phyloP scores from a whole-genome alignment of 2,329 filamentous ascomycete species.

The Calonectria pteridis region DNA sequence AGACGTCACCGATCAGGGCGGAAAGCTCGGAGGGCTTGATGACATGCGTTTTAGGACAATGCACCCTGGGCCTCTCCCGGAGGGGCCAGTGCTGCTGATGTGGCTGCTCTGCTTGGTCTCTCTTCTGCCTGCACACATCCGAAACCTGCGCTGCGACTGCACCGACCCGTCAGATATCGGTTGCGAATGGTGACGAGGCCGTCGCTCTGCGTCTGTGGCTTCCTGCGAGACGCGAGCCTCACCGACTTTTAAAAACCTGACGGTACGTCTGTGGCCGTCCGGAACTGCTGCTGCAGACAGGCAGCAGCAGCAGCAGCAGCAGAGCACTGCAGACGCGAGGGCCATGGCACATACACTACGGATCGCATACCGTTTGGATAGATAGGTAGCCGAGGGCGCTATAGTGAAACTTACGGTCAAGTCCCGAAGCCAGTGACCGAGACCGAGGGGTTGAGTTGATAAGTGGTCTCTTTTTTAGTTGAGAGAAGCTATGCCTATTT shows the following conservation, averaged over 20 bases:
- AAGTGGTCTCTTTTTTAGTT: background rate
- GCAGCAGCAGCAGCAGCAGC: no score
- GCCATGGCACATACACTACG: background rate
- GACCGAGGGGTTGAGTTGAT: background rate
- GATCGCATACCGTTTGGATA: background rate
- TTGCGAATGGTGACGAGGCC: background rate
- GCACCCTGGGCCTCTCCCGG: background rate
- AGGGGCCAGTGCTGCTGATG: background rate
- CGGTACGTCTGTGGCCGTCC: background rate
- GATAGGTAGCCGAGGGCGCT: background rate
- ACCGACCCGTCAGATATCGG: background rate
- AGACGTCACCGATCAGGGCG: constrained; percentile 11
- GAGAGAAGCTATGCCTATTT: background rate
- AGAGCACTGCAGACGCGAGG: background rate
- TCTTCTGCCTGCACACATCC: background rate
- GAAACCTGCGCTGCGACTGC: background rate
- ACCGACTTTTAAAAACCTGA: constrained; percentile 23
- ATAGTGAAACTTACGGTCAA: constrained; percentile 12
- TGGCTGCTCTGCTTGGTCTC: background rate
- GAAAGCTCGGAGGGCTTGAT: constrained; percentile 19
- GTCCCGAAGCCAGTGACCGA: constrained; percentile 2
- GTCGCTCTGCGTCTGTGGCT: constrained; percentile 13
- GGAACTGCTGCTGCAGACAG: background rate
- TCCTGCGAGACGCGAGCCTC: constrained; percentile 8
- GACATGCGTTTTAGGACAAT: constrained; percentile 22